A percentile compares a stretch with the other conserved stretches of the same genome.
Conservation (phyloP, 2,329 filamentous ascomycete species). For the Emergomyces africanus region DNA sequence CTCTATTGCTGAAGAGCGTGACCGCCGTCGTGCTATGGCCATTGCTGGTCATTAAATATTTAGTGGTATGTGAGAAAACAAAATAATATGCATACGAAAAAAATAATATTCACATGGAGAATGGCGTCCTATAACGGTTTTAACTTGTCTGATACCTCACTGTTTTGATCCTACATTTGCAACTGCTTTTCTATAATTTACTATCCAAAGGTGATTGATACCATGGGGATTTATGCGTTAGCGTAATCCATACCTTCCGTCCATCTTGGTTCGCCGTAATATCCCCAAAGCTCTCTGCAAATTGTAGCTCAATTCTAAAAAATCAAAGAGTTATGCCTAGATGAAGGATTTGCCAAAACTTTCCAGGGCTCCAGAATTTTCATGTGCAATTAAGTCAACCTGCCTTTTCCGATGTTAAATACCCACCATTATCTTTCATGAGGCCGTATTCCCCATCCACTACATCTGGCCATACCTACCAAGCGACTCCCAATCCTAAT, state of each 20-base stretch:
- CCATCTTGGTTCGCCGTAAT: not conserved
- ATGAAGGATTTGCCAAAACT: not conserved
- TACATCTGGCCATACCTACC: not conserved
- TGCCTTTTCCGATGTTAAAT: not conserved
- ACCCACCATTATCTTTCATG: not conserved
- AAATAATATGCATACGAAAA: constrained; percentile 12
- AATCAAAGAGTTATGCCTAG: not conserved
- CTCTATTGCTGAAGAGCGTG: constrained; percentile 96
- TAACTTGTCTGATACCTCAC: not conserved
- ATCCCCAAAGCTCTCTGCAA: not conserved
- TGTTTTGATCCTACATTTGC: not conserved
- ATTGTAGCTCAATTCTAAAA: not conserved
- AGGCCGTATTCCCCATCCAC: not conserved
- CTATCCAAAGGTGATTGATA: not conserved
- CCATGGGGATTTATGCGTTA: not conserved
- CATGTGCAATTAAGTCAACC: not conserved
- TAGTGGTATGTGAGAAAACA: constrained; percentile 7
- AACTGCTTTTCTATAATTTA: not conserved
- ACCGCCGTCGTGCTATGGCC: constrained; percentile 73
- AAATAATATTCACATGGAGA: constrained; percentile 20
- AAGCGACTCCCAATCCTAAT: not conserved
- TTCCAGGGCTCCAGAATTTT: not conserved
- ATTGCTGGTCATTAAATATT: constrained; percentile 38
- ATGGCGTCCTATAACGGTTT: constrained; percentile 19
- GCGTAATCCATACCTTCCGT: not conserved